Conservation (phyloP, 345 rosid species). For the Streptanthus diversifolius region DNA sequence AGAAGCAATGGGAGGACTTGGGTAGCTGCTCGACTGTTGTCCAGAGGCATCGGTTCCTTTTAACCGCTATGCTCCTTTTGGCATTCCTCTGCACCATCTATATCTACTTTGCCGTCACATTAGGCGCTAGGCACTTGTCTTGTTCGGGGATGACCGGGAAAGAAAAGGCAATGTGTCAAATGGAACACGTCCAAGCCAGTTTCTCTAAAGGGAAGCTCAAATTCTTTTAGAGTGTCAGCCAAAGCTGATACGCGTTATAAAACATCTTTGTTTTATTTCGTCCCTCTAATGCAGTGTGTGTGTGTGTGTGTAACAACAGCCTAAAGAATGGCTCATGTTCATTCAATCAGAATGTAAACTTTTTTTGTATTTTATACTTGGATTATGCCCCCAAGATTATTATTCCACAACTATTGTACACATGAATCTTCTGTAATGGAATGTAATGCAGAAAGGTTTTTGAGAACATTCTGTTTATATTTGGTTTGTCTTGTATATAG, state of each 20-base stretch:
- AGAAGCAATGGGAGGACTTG: constrained; percentile 71
- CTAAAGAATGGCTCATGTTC: constrained; percentile 8
- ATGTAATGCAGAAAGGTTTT: constrained; percentile 10
- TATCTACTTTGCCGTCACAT: constrained; percentile 87
- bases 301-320: constrained; percentile 16
- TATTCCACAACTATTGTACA: constrained; percentile 12
- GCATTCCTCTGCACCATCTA: constrained; percentile 80
- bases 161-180: constrained; percentile 50
- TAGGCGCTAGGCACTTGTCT: constrained; percentile 51
- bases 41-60: constrained; percentile 78
- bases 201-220: constrained; percentile 55
- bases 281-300: constrained; percentile 9
- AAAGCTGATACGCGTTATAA: constrained; percentile 11
- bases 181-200: constrained; percentile 48
- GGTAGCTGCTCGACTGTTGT: constrained; percentile 74
- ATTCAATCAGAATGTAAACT: background rate
- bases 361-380: constrained; percentile 5
- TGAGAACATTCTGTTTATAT: background rate
- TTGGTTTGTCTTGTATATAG: background rate
- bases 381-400: background rate
- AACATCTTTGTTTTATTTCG: background rate
- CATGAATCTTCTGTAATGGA: constrained; percentile 15
- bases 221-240: constrained; percentile 29
- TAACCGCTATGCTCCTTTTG: constrained; percentile 72
- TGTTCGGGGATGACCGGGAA: constrained; percentile 70